Evolutionary conservation across 179 eudicot genomes (phyloP), one percentile per base, ranked within the genome.

Genomic region (Amaranthus tricolor): DNA sequence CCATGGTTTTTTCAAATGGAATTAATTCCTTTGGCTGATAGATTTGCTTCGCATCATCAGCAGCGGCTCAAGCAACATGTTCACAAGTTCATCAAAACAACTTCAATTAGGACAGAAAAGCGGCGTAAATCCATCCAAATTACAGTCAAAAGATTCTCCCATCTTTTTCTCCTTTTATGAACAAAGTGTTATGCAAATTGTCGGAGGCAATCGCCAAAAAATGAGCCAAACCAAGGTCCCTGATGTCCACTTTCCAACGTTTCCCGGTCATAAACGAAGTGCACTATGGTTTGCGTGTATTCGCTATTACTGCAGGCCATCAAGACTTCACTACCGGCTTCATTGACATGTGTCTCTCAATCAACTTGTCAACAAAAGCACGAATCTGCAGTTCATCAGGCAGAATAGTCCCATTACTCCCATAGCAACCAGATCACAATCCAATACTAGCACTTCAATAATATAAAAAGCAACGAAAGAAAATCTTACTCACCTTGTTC

Each of bases 301-400:
- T 56, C 62, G 48, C 9, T 65, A 15, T 55, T 31, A 72, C 51
- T 49, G 54, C 51, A 14, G 77, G 19, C 68, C 78, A 79, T 90
- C 78, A 85, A 43, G 90, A 75, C 83, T 91, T 93, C 47, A 66
- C 83, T 75, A 60, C 89, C 70, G 82, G 83, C 77, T 84, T 89
- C 80, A 61, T 70, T 63, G 88, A 79, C 92, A 93, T 89, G 79
- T 93, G 97, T 75, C 90, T 90, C 81, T 88, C 98, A 67, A 96
- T 90, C 87, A 96, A 74, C 84, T 77, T 86, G 89, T 91, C 99
- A 80, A 96, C 98, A 82, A 93, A 96, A 55, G 91, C 95, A 76
- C 99, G 96, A 76, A 96, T 93, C 99, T 96, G 94, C 75, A 75
- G 62, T 68, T 73, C 44, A 74, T 17, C 12, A 52, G 72, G 63